phyloP scores from a whole-genome alignment of 768 basidiomycete genomes.

The Russula abietina region DNA sequence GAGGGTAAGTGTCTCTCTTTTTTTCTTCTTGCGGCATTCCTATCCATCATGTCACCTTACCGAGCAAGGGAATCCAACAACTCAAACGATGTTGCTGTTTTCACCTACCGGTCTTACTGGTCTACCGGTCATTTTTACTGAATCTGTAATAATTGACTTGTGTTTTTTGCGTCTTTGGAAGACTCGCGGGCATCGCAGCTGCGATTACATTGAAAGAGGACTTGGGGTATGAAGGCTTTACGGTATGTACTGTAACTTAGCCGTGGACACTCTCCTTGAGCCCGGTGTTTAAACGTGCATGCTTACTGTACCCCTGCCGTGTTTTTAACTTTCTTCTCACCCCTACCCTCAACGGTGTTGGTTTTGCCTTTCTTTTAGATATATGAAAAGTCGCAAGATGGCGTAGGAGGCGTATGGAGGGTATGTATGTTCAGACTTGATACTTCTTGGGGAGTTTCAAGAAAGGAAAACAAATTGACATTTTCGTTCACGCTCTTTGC shows the following conservation, averaged over 20 bases:
- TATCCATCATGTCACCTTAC: neutral
- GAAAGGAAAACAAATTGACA: neutral
- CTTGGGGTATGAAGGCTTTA: conserved; percentile 30
- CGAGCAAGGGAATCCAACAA: neutral
- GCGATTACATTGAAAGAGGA: conserved; percentile 33
- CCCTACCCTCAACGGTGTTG: neutral
- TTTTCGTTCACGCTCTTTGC: neutral
- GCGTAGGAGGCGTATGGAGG: conserved; percentile 31
- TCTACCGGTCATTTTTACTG: neutral
- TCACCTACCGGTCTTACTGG: neutral
- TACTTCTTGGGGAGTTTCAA: neutral
- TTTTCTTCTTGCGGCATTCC: neutral
- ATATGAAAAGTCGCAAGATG: conserved; percentile 29
- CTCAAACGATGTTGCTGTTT: too few relatives aligned
- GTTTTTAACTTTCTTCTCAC: too few relatives aligned
- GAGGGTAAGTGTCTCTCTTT: conserved; percentile 20
- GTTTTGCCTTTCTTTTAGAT: conserved; percentile 27
- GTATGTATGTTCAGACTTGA: conserved; percentile 20
- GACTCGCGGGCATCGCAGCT: conserved; percentile 30
- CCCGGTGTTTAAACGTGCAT: neutral
- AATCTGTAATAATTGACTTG: neutral
- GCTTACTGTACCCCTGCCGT: too few relatives aligned
- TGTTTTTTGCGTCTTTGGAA: neutral
- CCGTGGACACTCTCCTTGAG: too few relatives aligned
- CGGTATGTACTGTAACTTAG: conserved; percentile 27